Evolutionary conservation across 176 grass and related monocot genomes (phyloP).

Genomic region (Aegilops longissima): DNA sequence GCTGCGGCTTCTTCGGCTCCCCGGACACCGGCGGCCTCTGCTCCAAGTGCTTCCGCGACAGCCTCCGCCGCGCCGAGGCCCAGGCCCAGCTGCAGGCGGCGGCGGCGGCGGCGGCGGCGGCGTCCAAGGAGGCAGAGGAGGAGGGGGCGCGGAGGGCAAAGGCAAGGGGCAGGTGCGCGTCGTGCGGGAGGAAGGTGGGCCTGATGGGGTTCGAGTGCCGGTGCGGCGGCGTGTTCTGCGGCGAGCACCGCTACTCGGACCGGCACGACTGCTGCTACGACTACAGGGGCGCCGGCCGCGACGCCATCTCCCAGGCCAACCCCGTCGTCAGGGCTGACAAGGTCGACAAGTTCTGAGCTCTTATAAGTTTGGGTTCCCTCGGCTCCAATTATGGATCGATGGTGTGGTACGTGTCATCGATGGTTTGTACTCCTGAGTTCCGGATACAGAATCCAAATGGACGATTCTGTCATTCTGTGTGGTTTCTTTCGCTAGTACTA

Average conservation of each 20-base stretch:
- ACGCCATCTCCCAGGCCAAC: conserved; percentile 59
- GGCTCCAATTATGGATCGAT: neutral
- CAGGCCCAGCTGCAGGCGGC: conserved; percentile 8
- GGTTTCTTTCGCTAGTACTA: neutral
- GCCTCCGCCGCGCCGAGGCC: conserved; percentile 33
- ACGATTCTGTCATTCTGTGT: conserved; percentile 3
- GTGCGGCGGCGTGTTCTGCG: conserved; percentile 72
- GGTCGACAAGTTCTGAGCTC: conserved; percentile 57
- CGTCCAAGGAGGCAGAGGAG: neutral
- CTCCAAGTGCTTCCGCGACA: conserved; percentile 61
- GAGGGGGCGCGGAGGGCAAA: neutral
- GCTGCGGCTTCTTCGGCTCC: conserved; percentile 73
- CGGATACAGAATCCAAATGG: neutral
- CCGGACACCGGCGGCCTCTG: conserved; percentile 53
- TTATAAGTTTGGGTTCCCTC: neutral
- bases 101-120: neutral
- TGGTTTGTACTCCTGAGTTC: neutral
- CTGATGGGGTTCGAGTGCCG: conserved; percentile 72
- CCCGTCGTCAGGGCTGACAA: conserved; percentile 62
- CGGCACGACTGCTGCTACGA: conserved; percentile 59
- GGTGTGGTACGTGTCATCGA: neutral
- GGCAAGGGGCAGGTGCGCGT: conserved; percentile 17
- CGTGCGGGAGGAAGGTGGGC: conserved; percentile 51
- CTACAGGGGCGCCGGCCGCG: conserved; percentile 56
- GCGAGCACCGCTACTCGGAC: conserved; percentile 60